Evolutionary conservation across 2,329 filamentous ascomycete genomes (phyloP).

Genomic region (Aspergillus caelatus): DNA sequence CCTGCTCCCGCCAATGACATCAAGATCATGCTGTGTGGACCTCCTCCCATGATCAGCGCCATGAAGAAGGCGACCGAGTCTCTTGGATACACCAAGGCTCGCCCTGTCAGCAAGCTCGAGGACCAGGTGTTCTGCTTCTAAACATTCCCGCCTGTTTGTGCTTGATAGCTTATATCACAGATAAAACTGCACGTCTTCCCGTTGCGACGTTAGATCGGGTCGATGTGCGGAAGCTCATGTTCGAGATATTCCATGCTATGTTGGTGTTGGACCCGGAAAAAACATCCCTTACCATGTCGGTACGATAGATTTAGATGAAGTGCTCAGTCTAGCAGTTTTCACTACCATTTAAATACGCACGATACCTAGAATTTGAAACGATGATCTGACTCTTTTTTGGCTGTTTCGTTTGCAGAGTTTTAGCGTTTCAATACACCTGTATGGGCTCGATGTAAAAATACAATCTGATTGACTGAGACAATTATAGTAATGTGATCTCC

Average conservation of each 20-base stretch:
- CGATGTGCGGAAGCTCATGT: background rate
- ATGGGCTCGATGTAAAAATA: background rate
- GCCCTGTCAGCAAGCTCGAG: constrained; percentile 93
- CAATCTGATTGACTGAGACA: background rate
- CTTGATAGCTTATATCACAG: background rate
- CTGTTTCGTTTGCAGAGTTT: background rate
- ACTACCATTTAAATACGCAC: background rate
- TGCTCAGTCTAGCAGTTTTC: background rate
- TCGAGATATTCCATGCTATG: constrained; percentile 1
- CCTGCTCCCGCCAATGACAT: constrained; percentile 82
- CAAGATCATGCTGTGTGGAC: constrained; percentile 93
- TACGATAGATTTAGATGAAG: constrained; percentile 3
- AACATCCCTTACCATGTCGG: background rate
- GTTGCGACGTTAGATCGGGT: background rate
- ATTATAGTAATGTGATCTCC: background rate
- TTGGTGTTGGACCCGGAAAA: background rate
- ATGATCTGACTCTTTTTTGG: background rate
- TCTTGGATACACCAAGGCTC: constrained; percentile 88
- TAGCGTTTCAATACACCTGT: background rate
- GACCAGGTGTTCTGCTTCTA: constrained; percentile 98
- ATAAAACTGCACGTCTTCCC: no score
- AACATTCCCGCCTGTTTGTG: constrained; percentile 20
- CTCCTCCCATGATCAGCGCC: constrained; percentile 93
- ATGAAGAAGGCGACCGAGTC: constrained; percentile 95
- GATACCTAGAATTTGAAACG: constrained; percentile 4